Evolutionary conservation across 805 yeast genomes (phyloP).

Genomic region (Debaryomyces tyrocola): DNA sequence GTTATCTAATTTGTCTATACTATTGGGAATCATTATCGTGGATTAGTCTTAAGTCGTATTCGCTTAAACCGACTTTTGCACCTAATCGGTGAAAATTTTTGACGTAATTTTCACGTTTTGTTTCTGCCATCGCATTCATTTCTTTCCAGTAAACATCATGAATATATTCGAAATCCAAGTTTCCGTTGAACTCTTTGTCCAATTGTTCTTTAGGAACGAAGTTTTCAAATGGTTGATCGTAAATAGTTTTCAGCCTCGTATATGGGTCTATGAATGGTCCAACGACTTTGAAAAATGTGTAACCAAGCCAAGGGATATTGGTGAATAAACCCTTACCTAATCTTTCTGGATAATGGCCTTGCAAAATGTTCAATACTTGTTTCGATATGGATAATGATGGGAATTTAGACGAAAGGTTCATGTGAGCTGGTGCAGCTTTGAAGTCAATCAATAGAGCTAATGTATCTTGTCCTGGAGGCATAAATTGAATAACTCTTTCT

Average conservation of each 20-base stretch:
- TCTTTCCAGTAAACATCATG: conserved; percentile 56
- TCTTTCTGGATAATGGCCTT: conserved; percentile 60
- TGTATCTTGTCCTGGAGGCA: conserved; percentile 61
- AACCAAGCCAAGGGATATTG: conserved; percentile 58
- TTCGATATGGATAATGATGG: conserved; percentile 53
- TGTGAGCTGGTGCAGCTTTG: conserved; percentile 42
- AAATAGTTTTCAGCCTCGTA: conserved; percentile 56
- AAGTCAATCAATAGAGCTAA: conserved; percentile 57
- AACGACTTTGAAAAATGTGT: conserved; percentile 54
- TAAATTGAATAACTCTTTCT: conserved; percentile 50
- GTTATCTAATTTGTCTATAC: background rate
- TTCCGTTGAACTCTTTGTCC: conserved; percentile 49
- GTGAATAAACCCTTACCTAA: conserved; percentile 54
- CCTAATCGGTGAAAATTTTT: conserved; percentile 46
- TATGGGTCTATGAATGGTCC: conserved; percentile 61
- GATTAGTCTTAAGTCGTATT: conserved; percentile 46
- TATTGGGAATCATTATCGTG: background rate
- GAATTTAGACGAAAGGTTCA: conserved; percentile 40
- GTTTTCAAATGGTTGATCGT: conserved; percentile 57
- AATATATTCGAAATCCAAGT: conserved; percentile 51
- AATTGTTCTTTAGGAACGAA: conserved; percentile 54
- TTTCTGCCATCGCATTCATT: conserved; percentile 43
- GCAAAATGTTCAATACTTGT: conserved; percentile 51
- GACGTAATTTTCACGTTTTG: conserved; percentile 32
- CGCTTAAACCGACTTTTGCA: conserved; percentile 52